Evolutionary conservation across 1,284 basidiomycete species (phyloP).

Genomic region (Puccinia horiana): DNA sequence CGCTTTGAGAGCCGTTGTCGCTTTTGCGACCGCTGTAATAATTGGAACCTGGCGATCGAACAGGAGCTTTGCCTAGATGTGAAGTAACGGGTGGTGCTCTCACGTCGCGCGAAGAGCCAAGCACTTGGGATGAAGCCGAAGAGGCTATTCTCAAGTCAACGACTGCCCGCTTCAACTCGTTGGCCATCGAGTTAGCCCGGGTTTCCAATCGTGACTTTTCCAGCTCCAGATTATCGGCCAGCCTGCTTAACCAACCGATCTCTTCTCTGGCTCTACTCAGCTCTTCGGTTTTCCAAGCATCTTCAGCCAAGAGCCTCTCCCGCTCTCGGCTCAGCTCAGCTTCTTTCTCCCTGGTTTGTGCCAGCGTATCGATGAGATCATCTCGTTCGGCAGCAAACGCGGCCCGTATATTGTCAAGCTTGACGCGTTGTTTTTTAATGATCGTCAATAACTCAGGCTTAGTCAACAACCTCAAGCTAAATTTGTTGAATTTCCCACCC

Average conservation of each 20-base stretch:
- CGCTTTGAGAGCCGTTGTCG: background rate
- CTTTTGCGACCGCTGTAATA: background rate
- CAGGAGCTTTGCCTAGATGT: background rate
- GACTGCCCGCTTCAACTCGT: conserved; percentile 38
- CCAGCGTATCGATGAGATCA: conserved; percentile 9
- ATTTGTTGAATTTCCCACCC: conserved; percentile 8
- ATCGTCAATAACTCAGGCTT: conserved; percentile 23
- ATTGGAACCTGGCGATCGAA: background rate
- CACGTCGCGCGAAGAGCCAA: background rate
- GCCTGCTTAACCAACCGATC: conserved; percentile 13
- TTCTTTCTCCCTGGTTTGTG: conserved; percentile 4
- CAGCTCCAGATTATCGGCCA: conserved; percentile 8
- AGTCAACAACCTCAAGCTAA: conserved; percentile 20
- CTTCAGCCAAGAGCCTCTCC: conserved; percentile 18
- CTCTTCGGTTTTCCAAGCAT: conserved; percentile 12
- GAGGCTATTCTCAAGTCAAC: conserved; percentile 31
- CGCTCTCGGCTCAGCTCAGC: background rate
- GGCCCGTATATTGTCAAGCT: background rate
- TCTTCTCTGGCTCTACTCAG: conserved; percentile 16
- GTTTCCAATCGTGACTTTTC: conserved; percentile 38
- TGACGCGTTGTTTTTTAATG: conserved; percentile 26
- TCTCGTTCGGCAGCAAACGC: conserved; percentile 22
- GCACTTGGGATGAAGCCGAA: conserved; percentile 9
- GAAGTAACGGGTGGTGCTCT: background rate
- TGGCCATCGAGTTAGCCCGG: conserved; percentile 36